Conservation (phyloP, 306 rosid genomes). For the Vigna reflexopilosa region DNA sequence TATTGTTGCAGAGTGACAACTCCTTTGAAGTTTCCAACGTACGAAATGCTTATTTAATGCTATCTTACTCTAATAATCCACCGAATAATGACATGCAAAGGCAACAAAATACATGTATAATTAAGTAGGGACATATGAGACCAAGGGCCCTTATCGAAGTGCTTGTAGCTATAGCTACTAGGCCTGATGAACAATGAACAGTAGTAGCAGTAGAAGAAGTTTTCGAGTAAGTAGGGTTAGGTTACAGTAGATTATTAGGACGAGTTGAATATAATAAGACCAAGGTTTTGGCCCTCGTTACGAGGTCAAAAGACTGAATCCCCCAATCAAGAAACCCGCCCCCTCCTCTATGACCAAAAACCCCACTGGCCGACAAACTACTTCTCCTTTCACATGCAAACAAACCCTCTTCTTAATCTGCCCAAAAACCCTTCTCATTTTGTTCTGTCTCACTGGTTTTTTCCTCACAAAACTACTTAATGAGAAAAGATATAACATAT, state of each 20-base stretch:
- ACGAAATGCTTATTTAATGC: conserved; percentile 35
- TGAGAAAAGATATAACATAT: neutral
- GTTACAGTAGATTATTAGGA: conserved; percentile 36
- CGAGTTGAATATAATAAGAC: conserved; percentile 29
- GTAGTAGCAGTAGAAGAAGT: neutral
- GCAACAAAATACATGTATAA: conserved; percentile 19
- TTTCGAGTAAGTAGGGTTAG: conserved; percentile 40
- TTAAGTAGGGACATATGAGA: conserved; percentile 17
- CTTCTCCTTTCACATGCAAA: conserved; percentile 69
- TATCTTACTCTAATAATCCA: conserved; percentile 39
- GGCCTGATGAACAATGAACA: conserved; percentile 23
- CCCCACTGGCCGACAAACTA: conserved; percentile 64
- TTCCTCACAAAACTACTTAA: neutral
- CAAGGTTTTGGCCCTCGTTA: conserved; percentile 51
- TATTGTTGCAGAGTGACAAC: conserved; percentile 29
- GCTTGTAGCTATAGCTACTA: neutral
- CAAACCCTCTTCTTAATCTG: conserved; percentile 40
- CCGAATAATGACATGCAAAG: conserved; percentile 32
- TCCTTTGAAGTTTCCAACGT: conserved; percentile 46
- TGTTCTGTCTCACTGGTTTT: conserved; percentile 7
- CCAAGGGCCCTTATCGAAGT: conserved; percentile 10
- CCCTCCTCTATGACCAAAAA: conserved; percentile 45
- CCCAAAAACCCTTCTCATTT: conserved; percentile 25
- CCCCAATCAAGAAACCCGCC: conserved; percentile 52
- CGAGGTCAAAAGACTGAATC: conserved; percentile 66